Evolutionary conservation across 2,329 filamentous ascomycete genomes (phyloP).

Genomic region (Karstenula rhodostoma): DNA sequence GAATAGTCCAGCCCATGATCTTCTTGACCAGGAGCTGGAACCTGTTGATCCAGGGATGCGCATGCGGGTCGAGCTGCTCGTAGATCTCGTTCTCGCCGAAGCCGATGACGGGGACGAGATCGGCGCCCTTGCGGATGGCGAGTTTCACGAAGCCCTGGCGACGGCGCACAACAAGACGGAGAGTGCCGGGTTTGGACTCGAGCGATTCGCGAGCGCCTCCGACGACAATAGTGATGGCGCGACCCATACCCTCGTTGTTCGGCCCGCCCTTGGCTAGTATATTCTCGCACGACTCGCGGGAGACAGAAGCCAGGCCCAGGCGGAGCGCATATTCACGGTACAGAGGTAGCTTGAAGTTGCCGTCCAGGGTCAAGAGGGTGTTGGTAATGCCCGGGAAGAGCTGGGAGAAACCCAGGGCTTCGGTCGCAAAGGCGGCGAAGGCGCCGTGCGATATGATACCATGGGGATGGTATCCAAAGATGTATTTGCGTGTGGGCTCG

Average conservation of each 20-base stretch:
- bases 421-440: conserved; percentile 88
- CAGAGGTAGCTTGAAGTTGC: conserved; percentile 91
- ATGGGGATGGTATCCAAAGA: conserved; percentile 96
- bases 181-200: conserved; percentile 79
- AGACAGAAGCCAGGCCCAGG: conserved; percentile 88
- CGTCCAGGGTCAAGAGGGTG: conserved; percentile 90
- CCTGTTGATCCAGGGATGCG: conserved; percentile 80
- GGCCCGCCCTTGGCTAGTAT: conserved; percentile 79
- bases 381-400: conserved; percentile 97
- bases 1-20: conserved; percentile 89
- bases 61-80: conserved; percentile 80
- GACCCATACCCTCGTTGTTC: conserved; percentile 84
- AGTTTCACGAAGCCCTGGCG: conserved; percentile 95
- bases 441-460: conserved; percentile 98
- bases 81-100: conserved; percentile 98
- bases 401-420: conserved; percentile 83
- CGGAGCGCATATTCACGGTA: conserved; percentile 94
- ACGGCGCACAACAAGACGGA: conserved; percentile 80
- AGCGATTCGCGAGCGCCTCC: conserved; percentile 93
- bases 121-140: conserved; percentile 89
- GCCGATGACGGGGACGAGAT: conserved; percentile 87
- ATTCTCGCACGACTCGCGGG: conserved; percentile 90
- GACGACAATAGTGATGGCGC: conserved; percentile 95
- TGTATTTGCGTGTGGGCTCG: conserved; percentile 85
- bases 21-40: conserved; percentile 86